phyloP scores from a whole-genome alignment of 1,139 yeast genomes.

The Kodamaea plutei region DNA sequence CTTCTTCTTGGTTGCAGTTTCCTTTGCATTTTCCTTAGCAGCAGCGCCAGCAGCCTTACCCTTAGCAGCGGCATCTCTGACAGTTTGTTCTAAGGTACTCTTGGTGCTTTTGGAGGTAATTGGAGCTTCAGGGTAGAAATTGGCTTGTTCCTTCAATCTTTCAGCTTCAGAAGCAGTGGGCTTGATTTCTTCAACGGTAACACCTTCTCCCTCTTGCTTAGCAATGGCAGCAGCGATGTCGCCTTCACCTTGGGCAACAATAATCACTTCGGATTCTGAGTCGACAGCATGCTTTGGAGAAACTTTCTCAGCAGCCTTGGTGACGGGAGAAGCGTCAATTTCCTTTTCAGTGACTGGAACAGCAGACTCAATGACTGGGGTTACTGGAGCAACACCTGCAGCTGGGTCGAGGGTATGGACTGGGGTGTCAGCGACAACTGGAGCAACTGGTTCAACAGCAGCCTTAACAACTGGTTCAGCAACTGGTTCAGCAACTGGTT shows the following conservation, averaged over 20 bases:
- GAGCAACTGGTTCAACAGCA: slow-evolving; percentile 7
- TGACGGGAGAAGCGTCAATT: slow-evolving; percentile 2
- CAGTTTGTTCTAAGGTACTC: slow-evolving; percentile 5
- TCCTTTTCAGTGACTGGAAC: slow-evolving; percentile 1
- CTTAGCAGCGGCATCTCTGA: slow-evolving; percentile 20
- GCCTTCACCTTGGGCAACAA: slow-evolving; percentile 37
- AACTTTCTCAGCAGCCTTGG: slow-evolving; percentile 6
- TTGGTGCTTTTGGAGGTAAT: slow-evolving; percentile 16
- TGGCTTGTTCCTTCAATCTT: slow-evolving; percentile 20
- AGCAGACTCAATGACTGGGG: slow-evolving; percentile 5
- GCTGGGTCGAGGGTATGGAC: slow-evolving; percentile 6
- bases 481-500: slow-evolving; percentile 3
- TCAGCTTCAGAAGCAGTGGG: slow-evolving; percentile 39
- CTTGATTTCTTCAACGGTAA: slow-evolving; percentile 40
- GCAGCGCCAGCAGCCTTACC: slow-evolving; percentile 15
- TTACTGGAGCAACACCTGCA: slow-evolving; percentile 3
- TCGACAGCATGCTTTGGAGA: no score
- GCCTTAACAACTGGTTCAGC: slow-evolving; percentile 5
- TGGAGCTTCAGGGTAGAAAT: slow-evolving; percentile 5
- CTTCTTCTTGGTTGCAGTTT: slow-evolving; percentile 34
- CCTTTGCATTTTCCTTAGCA: slow-evolving; percentile 17
- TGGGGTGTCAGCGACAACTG: slow-evolving; percentile 9
- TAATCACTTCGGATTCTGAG: slow-evolving; percentile 30
- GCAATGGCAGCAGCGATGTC: slow-evolving; percentile 35
- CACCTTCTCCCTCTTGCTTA: slow-evolving; percentile 36